Conservation (phyloP, 305 asterid genomes). For the Solanum aculeatissimum region DNA sequence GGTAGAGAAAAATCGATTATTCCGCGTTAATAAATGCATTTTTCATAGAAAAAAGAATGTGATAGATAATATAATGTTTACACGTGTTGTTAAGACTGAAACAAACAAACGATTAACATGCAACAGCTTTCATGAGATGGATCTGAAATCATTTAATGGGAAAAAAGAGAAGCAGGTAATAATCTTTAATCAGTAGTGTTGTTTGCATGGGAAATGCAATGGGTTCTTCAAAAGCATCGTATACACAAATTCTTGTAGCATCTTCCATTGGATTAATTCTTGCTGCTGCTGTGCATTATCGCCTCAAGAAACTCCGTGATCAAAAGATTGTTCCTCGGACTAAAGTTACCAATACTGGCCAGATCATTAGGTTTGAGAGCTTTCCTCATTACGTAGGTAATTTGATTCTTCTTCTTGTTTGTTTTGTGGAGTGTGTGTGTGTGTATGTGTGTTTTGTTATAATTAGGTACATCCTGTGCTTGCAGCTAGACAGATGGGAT, state of each 20-base stretch:
- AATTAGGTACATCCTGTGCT: no score
- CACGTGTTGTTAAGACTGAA: neutral
- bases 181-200: neutral
- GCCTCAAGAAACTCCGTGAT: conserved; percentile 38
- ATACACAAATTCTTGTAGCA: conserved; percentile 51
- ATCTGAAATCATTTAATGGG: neutral
- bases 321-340: conserved; percentile 51
- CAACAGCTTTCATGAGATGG: neutral
- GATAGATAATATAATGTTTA: neutral
- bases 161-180: neutral
- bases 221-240: conserved; percentile 9
- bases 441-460: no score
- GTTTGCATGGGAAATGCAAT: neutral
- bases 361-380: conserved; percentile 59
- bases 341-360: conserved; percentile 48
- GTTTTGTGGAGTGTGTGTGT: no score
- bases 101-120: conserved; percentile 2
- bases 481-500: conserved; percentile 94
- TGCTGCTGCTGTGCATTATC: conserved; percentile 70
- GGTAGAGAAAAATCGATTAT: neutral
- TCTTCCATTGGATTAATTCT: conserved; percentile 68
- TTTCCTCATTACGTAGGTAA: conserved; percentile 92
- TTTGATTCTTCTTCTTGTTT: neutral
- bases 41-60: neutral
- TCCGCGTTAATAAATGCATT: neutral